Conservation (phyloP, 1,139 yeast genomes). For the Diutina mesorugosa region DNA sequence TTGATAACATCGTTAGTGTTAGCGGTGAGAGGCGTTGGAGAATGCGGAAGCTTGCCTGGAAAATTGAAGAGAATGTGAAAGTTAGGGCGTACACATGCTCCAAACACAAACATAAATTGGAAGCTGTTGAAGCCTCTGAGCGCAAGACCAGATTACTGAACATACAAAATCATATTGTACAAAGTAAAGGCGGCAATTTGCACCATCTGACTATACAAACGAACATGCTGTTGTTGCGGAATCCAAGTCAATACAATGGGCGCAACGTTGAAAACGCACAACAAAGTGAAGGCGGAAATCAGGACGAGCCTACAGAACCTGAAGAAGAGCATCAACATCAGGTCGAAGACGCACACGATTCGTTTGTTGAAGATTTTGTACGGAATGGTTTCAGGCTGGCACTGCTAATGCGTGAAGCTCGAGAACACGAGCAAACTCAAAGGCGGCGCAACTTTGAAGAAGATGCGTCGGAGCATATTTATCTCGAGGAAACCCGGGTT, state of each 20-base stretch:
- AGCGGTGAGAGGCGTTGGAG: constrained; percentile 67
- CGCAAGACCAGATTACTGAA: constrained; percentile 9
- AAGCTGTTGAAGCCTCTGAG: constrained; percentile 32
- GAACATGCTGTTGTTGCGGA: constrained; percentile 11
- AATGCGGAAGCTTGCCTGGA: constrained; percentile 82
- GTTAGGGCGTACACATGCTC: constrained; percentile 47
- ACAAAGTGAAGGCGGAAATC: constrained; percentile 1
- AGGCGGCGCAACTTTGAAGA: background rate
- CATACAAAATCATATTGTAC: constrained; percentile 6
- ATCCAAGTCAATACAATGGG: constrained; percentile 4
- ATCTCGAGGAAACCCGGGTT: constrained; percentile 60
- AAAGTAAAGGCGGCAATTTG: constrained; percentile 5
- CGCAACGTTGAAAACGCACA: background rate
- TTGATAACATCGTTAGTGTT: constrained; percentile 59
- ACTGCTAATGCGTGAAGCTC: background rate
- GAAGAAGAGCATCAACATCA: constrained; percentile 5
- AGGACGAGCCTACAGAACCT: constrained; percentile 5
- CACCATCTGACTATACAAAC: constrained; percentile 32
- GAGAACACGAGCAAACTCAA: background rate
- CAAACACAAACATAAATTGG: constrained; percentile 37
- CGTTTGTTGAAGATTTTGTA: constrained; percentile 21
- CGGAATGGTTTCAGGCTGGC: background rate
- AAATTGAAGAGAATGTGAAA: constrained; percentile 71
- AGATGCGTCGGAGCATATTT: constrained; percentile 21
- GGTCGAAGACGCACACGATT: constrained; percentile 6